A percentile compares a stretch with the other conserved stretches of the same genome.
These are phyloP conservation scores for Exophiala lecanii-corni DNA, from an alignment of 2,329 filamentous ascomycete species.

Conservation along the genomic window DNA sequence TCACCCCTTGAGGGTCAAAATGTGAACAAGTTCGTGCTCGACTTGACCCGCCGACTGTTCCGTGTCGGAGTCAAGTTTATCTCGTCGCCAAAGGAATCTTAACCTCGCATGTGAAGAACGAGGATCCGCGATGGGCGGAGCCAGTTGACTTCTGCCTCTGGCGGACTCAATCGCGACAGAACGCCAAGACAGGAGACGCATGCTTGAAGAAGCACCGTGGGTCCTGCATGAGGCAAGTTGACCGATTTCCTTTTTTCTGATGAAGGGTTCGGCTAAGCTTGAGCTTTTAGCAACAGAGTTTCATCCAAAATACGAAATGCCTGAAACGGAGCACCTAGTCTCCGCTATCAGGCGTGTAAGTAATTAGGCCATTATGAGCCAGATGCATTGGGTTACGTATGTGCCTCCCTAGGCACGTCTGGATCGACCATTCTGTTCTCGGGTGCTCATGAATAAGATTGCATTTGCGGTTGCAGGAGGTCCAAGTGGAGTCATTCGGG, in stretches of 20 bases:
- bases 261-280: not conserved
- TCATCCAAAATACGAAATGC: not conserved
- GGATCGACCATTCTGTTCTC: not conserved
- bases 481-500: not conserved
- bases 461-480: conserved; percentile 1
- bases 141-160: too few species aligned
- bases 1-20: too few species aligned
- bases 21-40: too few species aligned
- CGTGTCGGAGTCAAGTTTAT: too few species aligned
- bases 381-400: not conserved
- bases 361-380: not conserved
- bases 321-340: not conserved
- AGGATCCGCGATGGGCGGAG: too few species aligned
- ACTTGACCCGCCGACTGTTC: too few species aligned
- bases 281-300: not conserved
- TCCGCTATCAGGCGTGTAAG: not conserved
- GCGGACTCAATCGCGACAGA: too few species aligned
- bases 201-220: too few species aligned
- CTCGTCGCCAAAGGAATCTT: too few species aligned
- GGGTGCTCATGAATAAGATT: conserved; percentile 4
- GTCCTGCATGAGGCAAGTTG: not conserved
- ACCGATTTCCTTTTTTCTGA: not conserved
- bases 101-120: too few species aligned
- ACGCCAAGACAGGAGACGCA: too few species aligned
- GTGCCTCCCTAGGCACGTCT: not conserved